Evolutionary conservation across 129 eudicot species (phyloP), one percentile per base, ranked within the genome.

Genomic region (Arctium lappa): DNA sequence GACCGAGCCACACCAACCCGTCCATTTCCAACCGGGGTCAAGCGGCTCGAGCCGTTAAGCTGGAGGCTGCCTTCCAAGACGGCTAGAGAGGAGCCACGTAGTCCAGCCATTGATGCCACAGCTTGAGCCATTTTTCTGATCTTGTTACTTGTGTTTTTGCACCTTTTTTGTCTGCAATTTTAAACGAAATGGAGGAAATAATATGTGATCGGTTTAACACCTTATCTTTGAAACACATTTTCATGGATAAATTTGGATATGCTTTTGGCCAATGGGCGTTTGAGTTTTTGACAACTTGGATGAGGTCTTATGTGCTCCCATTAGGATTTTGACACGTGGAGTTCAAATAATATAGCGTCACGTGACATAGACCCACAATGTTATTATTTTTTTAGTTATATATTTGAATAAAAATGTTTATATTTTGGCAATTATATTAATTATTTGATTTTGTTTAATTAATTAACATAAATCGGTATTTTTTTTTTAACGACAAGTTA

Each of bases 101-200:
- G 74, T 27, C 98, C 94, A 38, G 91, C 86, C 98, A 92, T 90
- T 81, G 98, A 94, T 81, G 96, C 91, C 93, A 91, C 87, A 56
- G 90, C 87, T 87, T 88, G 93, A 82, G 91, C 92, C 89, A 89
- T 90, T 74, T 22, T 38, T 74, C 34, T 12, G 27, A 15, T 77
- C 27, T 10, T 78, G 73, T 34, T 62, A 30, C 34, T 72, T 80
- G 70, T 74, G 78, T 50, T 71, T 50, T 70, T 22, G 79, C 8
- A 16, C 39, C 16, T 31, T 60, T 83, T 60, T 60, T 60, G 68
- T 60, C 29, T 16, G 36, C 77, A 40, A 80, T 76, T 77, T 77
- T 86, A 72, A 75, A 82, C n/a, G 86, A 79, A 37, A 44, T 82
- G 82, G 72, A 81, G 40, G 87, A 69, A 82, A 85, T 84, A 91